Conservation (phyloP, 1,139 yeast species). For the Magnusiomyces suaveolens region DNA sequence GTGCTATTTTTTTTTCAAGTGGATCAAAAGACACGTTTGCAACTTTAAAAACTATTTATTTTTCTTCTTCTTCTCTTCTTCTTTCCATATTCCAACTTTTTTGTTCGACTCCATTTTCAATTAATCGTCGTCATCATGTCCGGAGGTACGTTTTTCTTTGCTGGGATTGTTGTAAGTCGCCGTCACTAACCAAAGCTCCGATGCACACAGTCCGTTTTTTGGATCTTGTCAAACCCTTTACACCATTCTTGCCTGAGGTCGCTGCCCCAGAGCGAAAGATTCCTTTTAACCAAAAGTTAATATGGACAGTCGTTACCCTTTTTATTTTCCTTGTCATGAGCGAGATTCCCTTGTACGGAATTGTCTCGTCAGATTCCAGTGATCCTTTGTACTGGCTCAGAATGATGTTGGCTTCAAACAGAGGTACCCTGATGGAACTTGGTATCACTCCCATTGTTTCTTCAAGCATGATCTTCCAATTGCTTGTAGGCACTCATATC, state of each 20-base stretch:
- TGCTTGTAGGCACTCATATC: slow-evolving; percentile 63
- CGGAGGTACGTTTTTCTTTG: slow-evolving; percentile 9
- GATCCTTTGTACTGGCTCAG: slow-evolving; percentile 96
- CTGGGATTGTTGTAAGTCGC: not conserved
- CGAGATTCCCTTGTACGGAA: slow-evolving; percentile 93
- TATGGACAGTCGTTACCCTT: slow-evolving; percentile 97
- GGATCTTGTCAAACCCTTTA: slow-evolving; percentile 90
- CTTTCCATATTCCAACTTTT: too few species aligned
- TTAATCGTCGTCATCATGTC: too few species aligned
- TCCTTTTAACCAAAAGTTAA: slow-evolving; percentile 71
- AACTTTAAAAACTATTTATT: too few species aligned
- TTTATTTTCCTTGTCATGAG: slow-evolving; percentile 92
- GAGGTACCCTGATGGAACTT: slow-evolving; percentile 63
- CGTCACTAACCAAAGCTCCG: not conserved
- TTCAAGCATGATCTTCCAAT: slow-evolving; percentile 69
- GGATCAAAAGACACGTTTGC: too few species aligned
- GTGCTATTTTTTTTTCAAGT: too few species aligned
- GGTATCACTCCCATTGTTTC: slow-evolving; percentile 51
- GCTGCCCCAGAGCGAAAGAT: slow-evolving; percentile 94
- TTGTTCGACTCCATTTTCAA: too few species aligned
- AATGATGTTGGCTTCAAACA: slow-evolving; percentile 95
- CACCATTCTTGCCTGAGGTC: slow-evolving; percentile 91
- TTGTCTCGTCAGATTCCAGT: slow-evolving; percentile 80
- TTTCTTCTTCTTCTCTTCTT: too few species aligned
- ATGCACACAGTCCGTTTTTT: slow-evolving; percentile 56